A percentile compares a stretch with the other conserved stretches of the same genome.
Conservation (phyloP, 495 filamentous ascomycete genomes). For the Penicillium crystallinum region DNA sequence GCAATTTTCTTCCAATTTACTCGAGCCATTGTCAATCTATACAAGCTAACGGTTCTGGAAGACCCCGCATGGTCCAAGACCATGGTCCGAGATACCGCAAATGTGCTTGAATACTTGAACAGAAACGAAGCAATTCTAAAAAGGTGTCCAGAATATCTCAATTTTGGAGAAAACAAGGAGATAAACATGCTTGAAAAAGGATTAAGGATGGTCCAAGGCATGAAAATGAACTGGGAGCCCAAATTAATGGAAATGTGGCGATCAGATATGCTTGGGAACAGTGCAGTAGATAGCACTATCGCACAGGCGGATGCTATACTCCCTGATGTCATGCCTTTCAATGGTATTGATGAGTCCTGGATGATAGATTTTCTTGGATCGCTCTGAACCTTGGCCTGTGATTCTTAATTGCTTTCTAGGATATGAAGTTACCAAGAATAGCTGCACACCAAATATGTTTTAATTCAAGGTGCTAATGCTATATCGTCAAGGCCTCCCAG, state of each 20-base stretch:
- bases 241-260: constrained; percentile 24
- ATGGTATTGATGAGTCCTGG: constrained; percentile 22
- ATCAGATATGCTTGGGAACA: constrained; percentile 7
- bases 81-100: constrained; percentile 25
- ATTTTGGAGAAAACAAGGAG: background rate
- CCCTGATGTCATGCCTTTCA: constrained; percentile 6
- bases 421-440: no score
- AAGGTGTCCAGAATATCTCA: constrained; percentile 2
- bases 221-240: constrained; percentile 24
- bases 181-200: constrained; percentile 20
- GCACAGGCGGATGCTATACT: constrained; percentile 6
- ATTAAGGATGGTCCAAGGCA: constrained; percentile 13
- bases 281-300: constrained; percentile 1
- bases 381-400: constrained; percentile 1
- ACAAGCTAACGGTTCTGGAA: constrained; percentile 37
- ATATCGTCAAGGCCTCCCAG: no score
- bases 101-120: constrained; percentile 24
- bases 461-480: no score
- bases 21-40: constrained; percentile 36
- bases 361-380: constrained; percentile 25
- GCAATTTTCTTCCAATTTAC: constrained; percentile 38
- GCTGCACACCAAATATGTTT: no score
- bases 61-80: constrained; percentile 33
- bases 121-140: constrained; percentile 13
- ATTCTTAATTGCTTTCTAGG: background rate